Evolutionary conservation across 176 grass and related monocot genomes (phyloP).

Genomic region (Phyllostachys edulis): DNA sequence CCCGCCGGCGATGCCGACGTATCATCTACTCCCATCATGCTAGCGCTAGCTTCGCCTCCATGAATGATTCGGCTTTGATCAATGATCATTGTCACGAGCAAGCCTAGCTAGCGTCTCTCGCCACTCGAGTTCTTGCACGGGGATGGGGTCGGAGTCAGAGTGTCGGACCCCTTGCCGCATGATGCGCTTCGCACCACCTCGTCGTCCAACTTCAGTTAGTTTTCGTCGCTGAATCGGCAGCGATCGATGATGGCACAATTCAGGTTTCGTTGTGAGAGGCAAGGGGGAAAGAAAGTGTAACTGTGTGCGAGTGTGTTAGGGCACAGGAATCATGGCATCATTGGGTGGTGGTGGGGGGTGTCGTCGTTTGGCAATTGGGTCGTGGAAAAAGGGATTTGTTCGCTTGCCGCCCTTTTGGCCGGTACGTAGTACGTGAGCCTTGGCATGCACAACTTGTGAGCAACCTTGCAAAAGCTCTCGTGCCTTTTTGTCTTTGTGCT

Average conservation of each 20-base stretch:
- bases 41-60: not conserved
- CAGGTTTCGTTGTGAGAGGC: not conserved
- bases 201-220: not conserved
- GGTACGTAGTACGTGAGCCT: conserved; percentile 3
- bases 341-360: no score
- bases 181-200: not conserved
- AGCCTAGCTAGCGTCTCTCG: not conserved
- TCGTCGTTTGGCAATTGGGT: not conserved
- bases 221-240: not conserved
- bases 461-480: not conserved
- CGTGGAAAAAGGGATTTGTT: not conserved
- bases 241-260: not conserved
- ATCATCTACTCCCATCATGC: not conserved
- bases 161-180: not conserved
- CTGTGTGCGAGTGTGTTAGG: not conserved
- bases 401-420: conserved; percentile 8
- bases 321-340: no score
- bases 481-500: not conserved
- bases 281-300: not conserved
- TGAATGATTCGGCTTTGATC: not conserved
- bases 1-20: conserved; percentile 21
- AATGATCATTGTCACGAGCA: conserved; percentile 11
- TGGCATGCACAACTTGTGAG: conserved; percentile 31
- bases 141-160: no score
- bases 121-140: not conserved